Base-by-base conservation (phyloP, 306 rosid genomes). In the Hippophae gyantsensis region DNA sequence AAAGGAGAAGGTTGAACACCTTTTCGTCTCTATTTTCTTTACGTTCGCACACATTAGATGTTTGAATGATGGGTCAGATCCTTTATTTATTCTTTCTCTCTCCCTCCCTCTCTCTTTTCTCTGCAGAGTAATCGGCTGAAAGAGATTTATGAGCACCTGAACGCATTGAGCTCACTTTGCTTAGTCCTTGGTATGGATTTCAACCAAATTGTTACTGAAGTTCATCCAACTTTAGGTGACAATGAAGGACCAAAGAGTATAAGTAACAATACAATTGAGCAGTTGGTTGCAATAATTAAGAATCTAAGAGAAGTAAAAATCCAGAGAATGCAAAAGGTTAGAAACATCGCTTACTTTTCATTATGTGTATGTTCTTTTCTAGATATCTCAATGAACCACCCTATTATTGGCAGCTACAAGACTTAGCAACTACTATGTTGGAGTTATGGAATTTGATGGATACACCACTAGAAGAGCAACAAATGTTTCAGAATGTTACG, bases 391-490 rank as follows among this genome's bases (percentile, higher is more conserved):
- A n/a, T 14, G 76, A 26, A 43, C 67, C 64, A 27, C 13, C 55
- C 52, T 63, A 18, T 65, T 57, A 67, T 52, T 70, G 72, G 76
- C 82, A 92, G 99, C 88, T 92, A 67, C 99, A 92, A 92, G 99
- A 92, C 86, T 83, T 92, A 52, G 97, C 89, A 69, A 67, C 81
- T 62, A 76, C 95, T 54, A 72, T 92, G 95, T 69, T 92, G 71
- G 97, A 88, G 72, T 86, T 92, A 48, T 92, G 99, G 99, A 74
- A 92, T 72, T 75, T 92, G 76, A 92, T 92, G 99, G 99, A 92
- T 79, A 92, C 99, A 3, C 97, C 99, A 53, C 50, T 82, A 59
- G 99, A 88, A 72, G 99, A 92, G 69, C 99, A 92, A 70, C 96
- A 92, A 67, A 79, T 77, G 72, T 92, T 88, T 82, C 99, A 88